Evolutionary conservation across 768 basidiomycete species (phyloP).

Genomic region (Hypholoma fasciculare): DNA sequence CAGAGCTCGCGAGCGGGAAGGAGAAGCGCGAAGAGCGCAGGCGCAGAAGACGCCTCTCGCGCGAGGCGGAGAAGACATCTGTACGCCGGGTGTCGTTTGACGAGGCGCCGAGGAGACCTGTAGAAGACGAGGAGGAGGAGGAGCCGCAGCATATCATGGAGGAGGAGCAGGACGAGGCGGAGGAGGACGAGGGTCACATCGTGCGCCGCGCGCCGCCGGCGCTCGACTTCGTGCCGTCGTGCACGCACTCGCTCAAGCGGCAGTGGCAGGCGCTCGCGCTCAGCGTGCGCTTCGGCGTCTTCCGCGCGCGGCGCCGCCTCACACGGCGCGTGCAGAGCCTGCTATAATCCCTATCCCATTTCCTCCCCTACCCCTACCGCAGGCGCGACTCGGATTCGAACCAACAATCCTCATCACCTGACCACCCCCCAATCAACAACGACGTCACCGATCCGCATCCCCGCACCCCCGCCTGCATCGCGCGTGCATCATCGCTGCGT

Average conservation of each 20-base stretch:
- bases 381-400: background rate
- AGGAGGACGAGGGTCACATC: slow-evolving; percentile 18
- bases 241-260: slow-evolving; percentile 49
- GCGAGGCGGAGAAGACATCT: slow-evolving; percentile 3
- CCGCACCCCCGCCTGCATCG: background rate
- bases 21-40: slow-evolving; percentile 9
- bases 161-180: slow-evolving; percentile 17
- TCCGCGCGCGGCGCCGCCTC: slow-evolving; percentile 42
- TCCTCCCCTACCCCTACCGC: too few relatives aligned
- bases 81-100: background rate
- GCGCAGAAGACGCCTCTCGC: slow-evolving; percentile 11
- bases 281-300: slow-evolving; percentile 56
- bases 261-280: slow-evolving; percentile 65
- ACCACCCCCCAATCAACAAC: too few relatives aligned
- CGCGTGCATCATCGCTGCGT: background rate
- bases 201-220: slow-evolving; percentile 9
- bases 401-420: background rate
- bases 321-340: slow-evolving; percentile 30
- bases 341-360: too few relatives aligned
- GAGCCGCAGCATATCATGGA: slow-evolving; percentile 10
- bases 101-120: background rate
- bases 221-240: slow-evolving; percentile 51
- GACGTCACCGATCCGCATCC: background rate
- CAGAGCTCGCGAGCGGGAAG: slow-evolving; percentile 24
- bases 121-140: slow-evolving; percentile 8